Evolutionary conservation across 495 filamentous ascomycete genomes (phyloP).

Genomic region (Parathielavia hyrcaniae): DNA sequence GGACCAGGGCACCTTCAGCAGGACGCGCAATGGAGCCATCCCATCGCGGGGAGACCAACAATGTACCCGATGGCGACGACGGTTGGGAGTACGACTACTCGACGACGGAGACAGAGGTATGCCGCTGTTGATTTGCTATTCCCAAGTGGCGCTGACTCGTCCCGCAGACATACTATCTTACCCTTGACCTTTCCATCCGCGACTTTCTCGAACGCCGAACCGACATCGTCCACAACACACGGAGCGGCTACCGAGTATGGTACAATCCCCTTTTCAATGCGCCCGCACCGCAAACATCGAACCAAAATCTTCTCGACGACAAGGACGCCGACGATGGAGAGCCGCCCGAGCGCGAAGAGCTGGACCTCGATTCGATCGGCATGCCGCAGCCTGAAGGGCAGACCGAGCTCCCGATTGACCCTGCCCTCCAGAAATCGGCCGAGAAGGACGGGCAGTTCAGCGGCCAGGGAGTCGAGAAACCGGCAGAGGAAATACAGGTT

Average conservation of each 20-base stretch:
- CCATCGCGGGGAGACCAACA: background rate
- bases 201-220: conserved; percentile 37
- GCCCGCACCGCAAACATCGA: conserved; percentile 18
- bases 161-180: conserved; percentile 50
- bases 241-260: conserved; percentile 34
- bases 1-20: background rate
- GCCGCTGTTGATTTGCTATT: background rate
- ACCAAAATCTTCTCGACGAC: conserved; percentile 24
- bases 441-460: conserved; percentile 4
- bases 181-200: conserved; percentile 49
- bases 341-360: conserved; percentile 26
- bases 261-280: conserved; percentile 34
- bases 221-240: conserved; percentile 27
- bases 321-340: conserved; percentile 31
- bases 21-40: background rate
- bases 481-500: conserved; percentile 57
- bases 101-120: conserved; percentile 48
- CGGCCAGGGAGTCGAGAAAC: background rate
- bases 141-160: background rate
- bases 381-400: conserved; percentile 12
- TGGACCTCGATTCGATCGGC: conserved; percentile 26
- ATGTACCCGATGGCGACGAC: conserved; percentile 34
- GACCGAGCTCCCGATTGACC: conserved; percentile 20
- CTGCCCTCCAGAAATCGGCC: conserved; percentile 11
- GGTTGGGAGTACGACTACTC: conserved; percentile 59